Percentiles rank a stretch among this genome's conserved stretches.
phyloP scores from a whole-genome alignment of 164 flowering plant genomes.

The Litsea cubeba region DNA sequence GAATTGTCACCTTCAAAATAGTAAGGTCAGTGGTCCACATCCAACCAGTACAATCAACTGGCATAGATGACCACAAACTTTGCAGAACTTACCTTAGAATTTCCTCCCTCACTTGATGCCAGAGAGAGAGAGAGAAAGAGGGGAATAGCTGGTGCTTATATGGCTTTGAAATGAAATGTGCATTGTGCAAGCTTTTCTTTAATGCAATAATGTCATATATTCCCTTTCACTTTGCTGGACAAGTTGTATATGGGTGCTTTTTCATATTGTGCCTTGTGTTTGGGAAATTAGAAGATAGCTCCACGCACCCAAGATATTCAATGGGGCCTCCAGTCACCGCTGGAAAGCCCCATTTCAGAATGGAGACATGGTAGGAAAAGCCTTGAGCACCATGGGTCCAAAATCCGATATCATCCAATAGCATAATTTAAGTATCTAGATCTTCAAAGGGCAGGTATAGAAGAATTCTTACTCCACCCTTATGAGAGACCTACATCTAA shows the following conservation, averaged over 20 bases:
- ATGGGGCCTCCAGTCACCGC: background rate
- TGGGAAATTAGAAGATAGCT: background rate
- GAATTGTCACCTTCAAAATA: too few relatives aligned
- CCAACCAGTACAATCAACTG: too few relatives aligned
- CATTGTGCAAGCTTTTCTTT: background rate
- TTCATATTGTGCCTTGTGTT: background rate
- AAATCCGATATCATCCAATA: too few relatives aligned
- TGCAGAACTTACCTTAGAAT: too few relatives aligned
- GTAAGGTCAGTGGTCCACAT: too few relatives aligned
- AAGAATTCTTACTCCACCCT: too few relatives aligned
- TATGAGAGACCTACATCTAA: too few relatives aligned
- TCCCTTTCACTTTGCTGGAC: background rate
- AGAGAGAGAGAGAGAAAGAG: background rate
- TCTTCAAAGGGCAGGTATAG: too few relatives aligned
- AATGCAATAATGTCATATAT: background rate
- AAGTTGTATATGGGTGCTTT: background rate
- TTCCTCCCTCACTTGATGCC: too few relatives aligned
- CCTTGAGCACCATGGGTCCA: background rate
- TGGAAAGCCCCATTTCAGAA: background rate
- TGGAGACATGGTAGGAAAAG: background rate
- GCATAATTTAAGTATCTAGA: too few relatives aligned
- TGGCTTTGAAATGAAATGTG: background rate
- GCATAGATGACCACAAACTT: too few relatives aligned
- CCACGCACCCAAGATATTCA: background rate
- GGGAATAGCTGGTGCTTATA: background rate